Evolutionary conservation across 1,284 basidiomycete species (phyloP).

Genomic region (Fomitiporia mediterranea): DNA sequence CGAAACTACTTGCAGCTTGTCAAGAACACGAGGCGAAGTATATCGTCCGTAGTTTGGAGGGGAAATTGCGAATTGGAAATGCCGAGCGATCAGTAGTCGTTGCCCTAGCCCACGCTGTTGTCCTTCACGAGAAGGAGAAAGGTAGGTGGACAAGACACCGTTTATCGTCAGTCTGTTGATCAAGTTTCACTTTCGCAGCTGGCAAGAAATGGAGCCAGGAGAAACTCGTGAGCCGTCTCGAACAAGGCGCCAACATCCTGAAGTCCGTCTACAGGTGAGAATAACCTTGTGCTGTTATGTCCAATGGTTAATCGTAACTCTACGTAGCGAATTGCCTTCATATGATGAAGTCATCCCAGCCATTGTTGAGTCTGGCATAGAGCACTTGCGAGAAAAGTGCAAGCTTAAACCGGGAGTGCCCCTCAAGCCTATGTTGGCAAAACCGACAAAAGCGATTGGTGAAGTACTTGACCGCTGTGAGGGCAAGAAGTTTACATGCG

Average conservation of each 20-base stretch:
- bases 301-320: neutral
- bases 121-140: conserved; percentile 70
- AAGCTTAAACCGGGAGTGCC: conserved; percentile 95
- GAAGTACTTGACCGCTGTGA: conserved; percentile 98
- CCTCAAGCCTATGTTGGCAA: conserved; percentile 99
- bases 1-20: conserved; percentile 90
- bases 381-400: conserved; percentile 69
- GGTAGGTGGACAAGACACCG: conserved; percentile 39
- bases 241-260: conserved; percentile 73
- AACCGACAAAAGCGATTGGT: conserved; percentile 98
- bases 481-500: conserved; percentile 93
- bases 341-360: conserved; percentile 96
- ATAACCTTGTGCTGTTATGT: neutral
- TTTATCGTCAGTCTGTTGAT: conserved; percentile 8
- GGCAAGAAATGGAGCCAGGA: conserved; percentile 74
- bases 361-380: conserved; percentile 76
- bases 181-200: conserved; percentile 35
- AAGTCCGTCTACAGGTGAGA: conserved; percentile 89
- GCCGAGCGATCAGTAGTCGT: conserved; percentile 92
- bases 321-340: conserved; percentile 80
- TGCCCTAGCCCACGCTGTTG: conserved; percentile 81
- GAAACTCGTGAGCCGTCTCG: conserved; percentile 69
- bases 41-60: conserved; percentile 92
- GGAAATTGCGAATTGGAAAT: conserved; percentile 95
- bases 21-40: conserved; percentile 91